Evolutionary conservation across 495 filamentous ascomycete genomes (phyloP), one percentile per base, ranked within the genome.

Genomic region (Penicillium parvum): DNA sequence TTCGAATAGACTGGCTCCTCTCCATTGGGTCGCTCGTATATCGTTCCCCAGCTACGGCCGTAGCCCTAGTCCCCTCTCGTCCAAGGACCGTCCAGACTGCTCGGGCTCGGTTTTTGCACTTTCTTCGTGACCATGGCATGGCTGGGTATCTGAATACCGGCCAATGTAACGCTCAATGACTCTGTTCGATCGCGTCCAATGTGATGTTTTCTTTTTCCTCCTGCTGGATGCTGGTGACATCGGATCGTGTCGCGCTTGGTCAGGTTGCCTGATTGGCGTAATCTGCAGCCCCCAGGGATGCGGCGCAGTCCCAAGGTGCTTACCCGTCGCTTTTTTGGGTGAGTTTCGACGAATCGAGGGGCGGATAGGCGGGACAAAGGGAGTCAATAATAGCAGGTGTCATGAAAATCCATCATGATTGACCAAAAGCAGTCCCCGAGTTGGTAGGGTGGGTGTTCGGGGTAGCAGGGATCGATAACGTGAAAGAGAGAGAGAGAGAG

Each of bases 281-380:
- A 51, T 46, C 39, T 50, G 45, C 52, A 49, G 42, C 12, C 17
- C 16, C 15, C 39, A 43, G 28, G 39, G 28, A 35, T 43, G 34
- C 43, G 43, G 49, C 47, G 37, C 37, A 40, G 26, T 43, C 28
- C 32, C 49, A 52, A 47, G 28, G 49, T 52, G 49, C 49, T 52
- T 42, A 47, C 49, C 38, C 26, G 32, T 12, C 8, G 26, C 32
- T 22, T 43, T 21, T 32, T 38, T 46, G n/a, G n/a, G n/a, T n/a
- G n/a, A n/a, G n/a, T n/a, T n/a, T n/a, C n/a, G n/a, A n/a, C n/a
- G n/a, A n/a, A n/a, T n/a, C n/a, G n/a, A n/a, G n/a, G n/a, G n/a
- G n/a, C n/a, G n/a, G n/a, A n/a, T n/a, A n/a, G n/a, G n/a, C n/a
- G n/a, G 16, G 28, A 30, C 28, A 15, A 30, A 30, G 12, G n/a